Conservation (phyloP, 192 early-diverging fungal genomes). For the Kickxella alabastrina region DNA sequence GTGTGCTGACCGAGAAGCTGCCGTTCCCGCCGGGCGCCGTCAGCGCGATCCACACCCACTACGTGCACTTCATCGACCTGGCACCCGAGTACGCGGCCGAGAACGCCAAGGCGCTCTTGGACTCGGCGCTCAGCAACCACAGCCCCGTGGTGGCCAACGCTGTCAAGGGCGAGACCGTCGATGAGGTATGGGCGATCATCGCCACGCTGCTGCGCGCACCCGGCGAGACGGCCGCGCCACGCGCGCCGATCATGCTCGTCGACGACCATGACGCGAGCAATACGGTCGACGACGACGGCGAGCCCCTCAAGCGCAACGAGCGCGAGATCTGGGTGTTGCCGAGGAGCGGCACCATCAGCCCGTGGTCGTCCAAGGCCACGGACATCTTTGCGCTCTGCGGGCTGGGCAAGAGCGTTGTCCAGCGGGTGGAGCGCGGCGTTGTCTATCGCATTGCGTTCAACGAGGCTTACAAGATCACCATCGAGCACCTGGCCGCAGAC, state of each 20-base stretch:
- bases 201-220: slow-evolving; percentile 35
- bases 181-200: slow-evolving; percentile 28
- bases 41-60: slow-evolving; percentile 57
- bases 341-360: slow-evolving; percentile 92
- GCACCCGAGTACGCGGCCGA: slow-evolving; percentile 41
- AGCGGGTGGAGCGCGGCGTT: slow-evolving; percentile 85
- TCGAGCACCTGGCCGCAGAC: slow-evolving; percentile 46
- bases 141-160: slow-evolving; percentile 20
- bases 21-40: slow-evolving; percentile 55
- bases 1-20: slow-evolving; percentile 57
- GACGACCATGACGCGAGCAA: slow-evolving; percentile 1
- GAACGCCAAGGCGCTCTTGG: slow-evolving; percentile 43
- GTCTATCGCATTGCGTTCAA: slow-evolving; percentile 64
- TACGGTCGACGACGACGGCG: not conserved
- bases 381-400: slow-evolving; percentile 95
- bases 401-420: slow-evolving; percentile 58
- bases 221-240: slow-evolving; percentile 19
- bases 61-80: slow-evolving; percentile 73
- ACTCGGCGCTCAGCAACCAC: slow-evolving; percentile 35
- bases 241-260: slow-evolving; percentile 26
- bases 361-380: slow-evolving; percentile 99
- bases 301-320: slow-evolving; percentile 6
- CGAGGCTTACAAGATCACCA: slow-evolving; percentile 14
- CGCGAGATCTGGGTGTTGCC: slow-evolving; percentile 72
- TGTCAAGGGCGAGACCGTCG: slow-evolving; percentile 10